Evolutionary conservation across 331 rosid species (phyloP).

Genomic region (Rhamnella rubrinervis): DNA sequence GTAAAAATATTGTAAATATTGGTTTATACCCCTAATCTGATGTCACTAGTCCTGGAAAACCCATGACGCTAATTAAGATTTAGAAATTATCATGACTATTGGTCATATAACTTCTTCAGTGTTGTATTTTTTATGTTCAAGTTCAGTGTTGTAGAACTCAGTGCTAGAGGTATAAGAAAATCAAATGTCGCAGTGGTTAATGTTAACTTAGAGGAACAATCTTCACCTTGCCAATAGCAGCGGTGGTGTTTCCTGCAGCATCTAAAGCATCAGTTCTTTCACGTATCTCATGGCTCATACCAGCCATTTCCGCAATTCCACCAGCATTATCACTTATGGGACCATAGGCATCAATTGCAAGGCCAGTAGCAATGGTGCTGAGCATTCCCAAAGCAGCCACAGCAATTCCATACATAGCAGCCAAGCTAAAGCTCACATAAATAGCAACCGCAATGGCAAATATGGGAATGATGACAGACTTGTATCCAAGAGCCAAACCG

Average conservation of each 20-base stretch:
- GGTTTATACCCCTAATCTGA: too few relatives aligned
- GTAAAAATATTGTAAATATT: background rate
- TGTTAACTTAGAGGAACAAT: background rate
- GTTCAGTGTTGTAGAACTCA: too few relatives aligned
- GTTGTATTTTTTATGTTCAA: too few relatives aligned
- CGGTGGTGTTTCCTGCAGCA: conserved; percentile 80
- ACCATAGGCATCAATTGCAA: conserved; percentile 76
- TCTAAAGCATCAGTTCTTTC: conserved; percentile 73
- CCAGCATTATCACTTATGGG: conserved; percentile 76
- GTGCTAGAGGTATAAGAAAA: too few relatives aligned
- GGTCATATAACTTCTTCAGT: too few relatives aligned
- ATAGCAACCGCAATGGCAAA: conserved; percentile 66
- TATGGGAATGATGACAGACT: conserved; percentile 66
- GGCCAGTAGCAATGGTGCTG: conserved; percentile 71
- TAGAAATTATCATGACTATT: background rate
- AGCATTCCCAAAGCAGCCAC: conserved; percentile 82
- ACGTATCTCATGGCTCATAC: conserved; percentile 63
- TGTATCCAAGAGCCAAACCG: conserved; percentile 69
- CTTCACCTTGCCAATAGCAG: conserved; percentile 75
- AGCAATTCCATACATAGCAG: conserved; percentile 69
- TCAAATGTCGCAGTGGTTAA: background rate
- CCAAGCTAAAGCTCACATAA: conserved; percentile 71
- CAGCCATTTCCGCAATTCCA: conserved; percentile 77
- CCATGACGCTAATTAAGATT: background rate
- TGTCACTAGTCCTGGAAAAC: background rate